Conservation (phyloP, 129 eudicot genomes). For the Artemisia tridentata region DNA sequence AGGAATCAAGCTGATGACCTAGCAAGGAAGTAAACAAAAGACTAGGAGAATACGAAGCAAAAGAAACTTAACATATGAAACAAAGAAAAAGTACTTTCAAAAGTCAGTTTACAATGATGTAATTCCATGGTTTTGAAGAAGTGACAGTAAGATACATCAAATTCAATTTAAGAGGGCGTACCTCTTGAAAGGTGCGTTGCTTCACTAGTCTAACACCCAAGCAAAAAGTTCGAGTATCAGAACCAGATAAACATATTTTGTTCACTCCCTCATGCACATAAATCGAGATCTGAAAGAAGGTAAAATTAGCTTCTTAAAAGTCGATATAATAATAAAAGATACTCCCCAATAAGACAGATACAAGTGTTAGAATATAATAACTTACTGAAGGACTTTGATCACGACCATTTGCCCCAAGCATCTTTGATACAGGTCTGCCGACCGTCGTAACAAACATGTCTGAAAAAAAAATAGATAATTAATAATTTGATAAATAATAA, state of each 20-base stretch:
- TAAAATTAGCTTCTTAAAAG: slow-evolving; percentile 2
- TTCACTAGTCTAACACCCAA: slow-evolving; percentile 53
- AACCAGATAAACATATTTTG: slow-evolving; percentile 38
- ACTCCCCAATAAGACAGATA: neutral
- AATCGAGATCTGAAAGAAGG: slow-evolving; percentile 32
- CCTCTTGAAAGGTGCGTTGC: slow-evolving; percentile 46
- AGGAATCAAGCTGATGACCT: slow-evolving; percentile 45
- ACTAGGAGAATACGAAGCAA: neutral
- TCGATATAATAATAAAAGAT: too few species aligned
- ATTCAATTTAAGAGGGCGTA: slow-evolving; percentile 18
- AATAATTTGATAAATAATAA: neutral
- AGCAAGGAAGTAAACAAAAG: neutral
- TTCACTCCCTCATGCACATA: slow-evolving; percentile 40
- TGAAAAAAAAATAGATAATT: slow-evolving; percentile 16
- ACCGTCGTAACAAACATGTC: slow-evolving; percentile 46
- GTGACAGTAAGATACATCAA: neutral
- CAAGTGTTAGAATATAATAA: neutral
- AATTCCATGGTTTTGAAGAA: neutral
- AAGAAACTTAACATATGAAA: neutral
- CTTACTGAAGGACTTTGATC: slow-evolving; percentile 57
- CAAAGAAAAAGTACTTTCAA: neutral
- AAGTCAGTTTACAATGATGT: neutral
- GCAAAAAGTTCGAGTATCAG: slow-evolving; percentile 47
- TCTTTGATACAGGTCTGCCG: slow-evolving; percentile 52
- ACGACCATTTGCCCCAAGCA: slow-evolving; percentile 59